A percentile compares a stretch with the other conserved stretches of the same genome.
phyloP scores from a whole-genome alignment of 2,329 filamentous ascomycete genomes.

The Hypoxylon sp. region DNA sequence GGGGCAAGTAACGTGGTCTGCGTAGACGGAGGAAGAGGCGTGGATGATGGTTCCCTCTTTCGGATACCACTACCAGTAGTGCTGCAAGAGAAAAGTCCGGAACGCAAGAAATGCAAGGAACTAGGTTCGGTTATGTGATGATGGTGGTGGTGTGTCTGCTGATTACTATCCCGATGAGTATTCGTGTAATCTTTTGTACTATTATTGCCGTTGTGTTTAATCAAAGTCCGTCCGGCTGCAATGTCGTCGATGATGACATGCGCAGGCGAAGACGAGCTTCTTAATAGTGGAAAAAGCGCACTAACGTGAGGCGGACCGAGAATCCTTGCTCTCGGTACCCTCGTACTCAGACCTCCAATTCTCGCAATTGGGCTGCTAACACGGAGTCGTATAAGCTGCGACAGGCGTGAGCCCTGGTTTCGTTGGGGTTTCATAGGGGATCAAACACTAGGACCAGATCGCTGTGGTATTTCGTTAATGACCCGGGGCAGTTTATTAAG shows the following conservation, averaged over 20 bases:
- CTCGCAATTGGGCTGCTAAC: slow-evolving; percentile 46
- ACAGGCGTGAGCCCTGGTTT: slow-evolving; percentile 49
- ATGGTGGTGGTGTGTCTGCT: slow-evolving; percentile 42
- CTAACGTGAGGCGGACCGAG: slow-evolving; percentile 46
- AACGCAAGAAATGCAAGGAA: slow-evolving; percentile 50
- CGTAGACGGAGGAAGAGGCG: slow-evolving; percentile 34
- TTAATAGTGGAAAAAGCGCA: slow-evolving; percentile 48
- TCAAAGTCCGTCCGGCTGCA: slow-evolving; percentile 44
- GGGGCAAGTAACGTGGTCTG: slow-evolving; percentile 31
- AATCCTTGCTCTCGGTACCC: slow-evolving; percentile 28
- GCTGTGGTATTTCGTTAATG: slow-evolving; percentile 39
- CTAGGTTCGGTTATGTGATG: slow-evolving; percentile 49
- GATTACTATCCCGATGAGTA: slow-evolving; percentile 44
- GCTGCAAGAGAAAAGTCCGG: slow-evolving; percentile 54
- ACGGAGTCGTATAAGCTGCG: slow-evolving; percentile 46
- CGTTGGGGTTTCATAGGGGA: slow-evolving; percentile 52
- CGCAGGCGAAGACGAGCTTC: slow-evolving; percentile 45
- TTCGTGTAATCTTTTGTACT: slow-evolving; percentile 42
- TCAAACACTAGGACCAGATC: slow-evolving; percentile 46
- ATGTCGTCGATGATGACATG: slow-evolving; percentile 42
- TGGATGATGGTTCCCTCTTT: slow-evolving; percentile 48
- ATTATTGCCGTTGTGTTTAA: slow-evolving; percentile 43
- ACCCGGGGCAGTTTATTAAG: slow-evolving; percentile 24
- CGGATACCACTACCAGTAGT: slow-evolving; percentile 51
- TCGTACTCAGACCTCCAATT: slow-evolving; percentile 42